Conservation (phyloP, 768 basidiomycete genomes). For the Tulasnella sp. region DNA sequence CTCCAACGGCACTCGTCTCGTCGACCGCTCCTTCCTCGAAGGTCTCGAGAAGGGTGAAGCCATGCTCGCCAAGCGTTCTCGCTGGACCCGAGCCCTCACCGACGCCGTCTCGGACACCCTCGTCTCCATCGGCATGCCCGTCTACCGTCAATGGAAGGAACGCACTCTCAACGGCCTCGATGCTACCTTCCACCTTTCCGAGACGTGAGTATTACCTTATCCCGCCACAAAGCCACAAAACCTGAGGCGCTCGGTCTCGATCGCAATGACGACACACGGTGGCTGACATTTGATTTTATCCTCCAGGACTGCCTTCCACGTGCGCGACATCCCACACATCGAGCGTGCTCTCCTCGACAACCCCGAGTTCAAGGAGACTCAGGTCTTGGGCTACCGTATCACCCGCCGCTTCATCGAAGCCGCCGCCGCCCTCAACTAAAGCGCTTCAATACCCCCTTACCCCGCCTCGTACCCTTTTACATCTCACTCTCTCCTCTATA, state of each 20-base stretch:
- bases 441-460: neutral
- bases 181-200: neutral
- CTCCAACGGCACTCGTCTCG: neutral
- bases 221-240: neutral
- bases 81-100: neutral
- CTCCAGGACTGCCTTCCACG: neutral
- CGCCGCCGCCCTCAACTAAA: neutral
- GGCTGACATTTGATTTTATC: neutral
- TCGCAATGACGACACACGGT: neutral
- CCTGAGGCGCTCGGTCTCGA: neutral
- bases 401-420: conserved; percentile 3
- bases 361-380: neutral
- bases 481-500: neutral
- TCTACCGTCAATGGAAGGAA: neutral
- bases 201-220: neutral
- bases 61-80: neutral
- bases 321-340: neutral
- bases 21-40: neutral
- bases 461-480: neutral
- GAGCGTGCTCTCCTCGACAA: conserved; percentile 2
- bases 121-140: neutral
- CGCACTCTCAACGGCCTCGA: neutral
- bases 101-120: neutral
- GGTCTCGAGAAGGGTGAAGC: neutral
- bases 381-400: neutral